These are phyloP conservation scores for Colletotrichum liaoningense DNA, from an alignment of 2,329 filamentous ascomycete genomes.

Conservation along the genomic window DNA sequence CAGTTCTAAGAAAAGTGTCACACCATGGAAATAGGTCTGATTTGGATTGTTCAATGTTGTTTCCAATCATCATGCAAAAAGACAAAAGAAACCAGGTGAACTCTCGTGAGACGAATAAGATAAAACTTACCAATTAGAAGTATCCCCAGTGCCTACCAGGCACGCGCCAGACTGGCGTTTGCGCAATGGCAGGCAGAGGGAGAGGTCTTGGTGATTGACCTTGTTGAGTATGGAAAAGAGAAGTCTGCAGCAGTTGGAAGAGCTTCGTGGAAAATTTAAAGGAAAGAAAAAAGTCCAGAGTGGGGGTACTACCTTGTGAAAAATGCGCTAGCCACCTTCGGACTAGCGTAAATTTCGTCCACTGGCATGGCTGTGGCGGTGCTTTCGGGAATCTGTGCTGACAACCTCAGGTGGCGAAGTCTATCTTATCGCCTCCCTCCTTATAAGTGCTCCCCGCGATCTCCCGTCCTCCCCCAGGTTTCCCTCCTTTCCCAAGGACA, in stretches of 20 bases:
- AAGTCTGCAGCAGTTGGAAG: conserved; percentile 33
- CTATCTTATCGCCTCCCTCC: conserved; percentile 31
- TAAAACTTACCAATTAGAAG: conserved; percentile 30
- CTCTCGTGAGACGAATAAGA: background rate
- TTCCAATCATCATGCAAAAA: conserved; percentile 52
- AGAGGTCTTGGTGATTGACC: conserved; percentile 32
- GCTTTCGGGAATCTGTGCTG: conserved; percentile 39
- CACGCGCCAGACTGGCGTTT: background rate
- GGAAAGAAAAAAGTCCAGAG: conserved; percentile 29
- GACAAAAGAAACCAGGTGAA: conserved; percentile 8
- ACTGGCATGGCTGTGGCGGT: conserved; percentile 48
- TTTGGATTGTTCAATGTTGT: conserved; percentile 68
- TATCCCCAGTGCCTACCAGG: conserved; percentile 4
- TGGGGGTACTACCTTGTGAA: conserved; percentile 10
- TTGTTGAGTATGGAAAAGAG: conserved; percentile 38
- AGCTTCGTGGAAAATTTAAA: conserved; percentile 42
- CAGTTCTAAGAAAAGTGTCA: conserved; percentile 64
- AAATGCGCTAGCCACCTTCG: conserved; percentile 39
- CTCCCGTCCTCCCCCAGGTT: conserved; percentile 17
- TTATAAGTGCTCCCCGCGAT: conserved; percentile 39
- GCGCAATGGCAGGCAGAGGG: background rate
- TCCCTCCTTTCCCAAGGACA: background rate
- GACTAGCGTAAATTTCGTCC: conserved; percentile 39
- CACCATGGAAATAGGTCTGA: conserved; percentile 69
- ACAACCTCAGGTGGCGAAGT: conserved; percentile 41